Evolutionary conservation across 2,329 filamentous ascomycete species (phyloP), one percentile per base, ranked within the genome.

Genomic region (Graphilbum sp.): DNA sequence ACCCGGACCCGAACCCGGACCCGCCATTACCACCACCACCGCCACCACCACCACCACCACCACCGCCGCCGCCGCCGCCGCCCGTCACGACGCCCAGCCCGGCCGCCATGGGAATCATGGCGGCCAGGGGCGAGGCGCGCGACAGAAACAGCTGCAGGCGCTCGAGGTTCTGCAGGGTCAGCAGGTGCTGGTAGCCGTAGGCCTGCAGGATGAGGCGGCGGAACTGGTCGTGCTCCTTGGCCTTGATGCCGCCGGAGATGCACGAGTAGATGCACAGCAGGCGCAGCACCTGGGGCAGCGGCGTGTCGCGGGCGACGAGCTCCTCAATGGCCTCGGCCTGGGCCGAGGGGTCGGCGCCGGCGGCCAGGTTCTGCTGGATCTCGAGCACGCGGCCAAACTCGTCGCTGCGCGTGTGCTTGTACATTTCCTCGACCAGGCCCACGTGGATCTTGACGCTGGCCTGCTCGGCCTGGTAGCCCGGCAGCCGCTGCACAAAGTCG

Each of bases 311-410:
- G 12, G 86, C 79, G 47, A 98, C 92, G n/a, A 98, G 68, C 55
- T 98, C 90, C 55, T 92, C 87, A 37, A 98, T 87, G 3, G 75
- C 75, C 37, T 94, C 85, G 50, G 94, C 84, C 52, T 96, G 86
- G 19, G 81, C 82, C 12, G 76, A 82, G 7, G 88, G 82, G 54
- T 96, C 90, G 10, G 83, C 76, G 24, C 88, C 88, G 0, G 87
- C 87, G 19, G 86, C 87, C 33, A 96, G 71, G 52, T 93, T 95
- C 54, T 98, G 90, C 54, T 98, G 90, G 5, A 96, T 82, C 60
- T 96, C 90, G 2, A 98, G 66, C 30, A 86, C 65, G 43, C 83
- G 80, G 46, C 79, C 83, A 62, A 98, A 98, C 41, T 82, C 72
- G 50, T 96, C 88, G 16, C 84, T 81, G 36, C 83, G 74, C 1